Evolutionary conservation across 1,284 basidiomycete genomes (phyloP).

Genomic region (Malassezia nana): DNA sequence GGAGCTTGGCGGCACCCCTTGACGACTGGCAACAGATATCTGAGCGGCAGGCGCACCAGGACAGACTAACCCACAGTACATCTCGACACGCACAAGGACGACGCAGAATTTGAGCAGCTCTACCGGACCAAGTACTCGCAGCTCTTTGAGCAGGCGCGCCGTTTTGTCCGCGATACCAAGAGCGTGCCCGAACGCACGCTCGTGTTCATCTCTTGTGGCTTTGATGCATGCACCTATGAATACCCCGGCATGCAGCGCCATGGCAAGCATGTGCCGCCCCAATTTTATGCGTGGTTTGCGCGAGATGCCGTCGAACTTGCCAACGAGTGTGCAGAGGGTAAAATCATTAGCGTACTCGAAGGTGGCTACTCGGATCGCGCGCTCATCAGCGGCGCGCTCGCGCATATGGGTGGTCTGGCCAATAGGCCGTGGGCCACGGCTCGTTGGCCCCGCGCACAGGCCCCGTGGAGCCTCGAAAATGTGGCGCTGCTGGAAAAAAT

Average conservation of each 20-base stretch:
- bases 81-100: constrained; percentile 63
- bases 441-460: constrained; percentile 9
- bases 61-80: constrained; percentile 60
- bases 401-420: constrained; percentile 31
- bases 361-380: constrained; percentile 82
- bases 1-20: constrained; percentile 8
- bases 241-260: constrained; percentile 84
- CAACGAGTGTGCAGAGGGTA: constrained; percentile 59
- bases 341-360: constrained; percentile 77
- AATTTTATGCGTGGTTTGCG: constrained; percentile 78
- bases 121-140: constrained; percentile 66
- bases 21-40: constrained; percentile 10
- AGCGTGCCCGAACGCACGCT: constrained; percentile 63
- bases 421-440: constrained; percentile 3
- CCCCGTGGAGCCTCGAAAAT: constrained; percentile 28
- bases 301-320: constrained; percentile 63
- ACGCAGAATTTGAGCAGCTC: constrained; percentile 65
- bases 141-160: constrained; percentile 62
- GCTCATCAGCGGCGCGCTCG: constrained; percentile 58
- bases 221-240: constrained; percentile 89
- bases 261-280: constrained; percentile 72
- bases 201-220: constrained; percentile 59
- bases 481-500: constrained; percentile 30
- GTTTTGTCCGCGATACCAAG: constrained; percentile 62
- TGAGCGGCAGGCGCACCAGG: not conserved